Evolutionary conservation across 2,329 filamentous ascomycete genomes (phyloP).

Genomic region (Colletotrichum cordylinicola): DNA sequence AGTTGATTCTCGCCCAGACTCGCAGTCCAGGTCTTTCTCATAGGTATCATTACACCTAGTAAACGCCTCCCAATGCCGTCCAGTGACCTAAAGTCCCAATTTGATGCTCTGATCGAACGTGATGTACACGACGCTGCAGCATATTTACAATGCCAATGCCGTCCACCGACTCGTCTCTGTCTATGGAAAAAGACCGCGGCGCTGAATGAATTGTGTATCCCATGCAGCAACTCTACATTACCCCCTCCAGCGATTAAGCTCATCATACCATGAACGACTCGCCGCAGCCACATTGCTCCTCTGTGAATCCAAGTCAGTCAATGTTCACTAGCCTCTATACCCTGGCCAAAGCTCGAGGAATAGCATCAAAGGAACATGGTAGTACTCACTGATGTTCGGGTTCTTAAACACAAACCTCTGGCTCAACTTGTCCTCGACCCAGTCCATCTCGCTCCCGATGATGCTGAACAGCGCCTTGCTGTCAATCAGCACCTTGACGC

Average conservation of each 20-base stretch:
- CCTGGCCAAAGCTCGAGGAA: rapidly evolving
- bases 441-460: slow-evolving; percentile 99
- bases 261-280: slow-evolving; percentile 88
- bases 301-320: slow-evolving; percentile 53
- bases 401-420: slow-evolving; percentile 94
- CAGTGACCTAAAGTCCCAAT: not conserved
- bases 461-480: slow-evolving; percentile 98
- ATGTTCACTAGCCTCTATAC: not conserved
- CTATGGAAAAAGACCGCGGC: not conserved
- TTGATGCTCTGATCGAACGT: not conserved
- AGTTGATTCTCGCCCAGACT: not conserved
- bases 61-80: slow-evolving; percentile 21
- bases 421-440: slow-evolving; percentile 94
- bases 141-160: not conserved
- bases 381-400: slow-evolving; percentile 92
- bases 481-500: slow-evolving; percentile 93
- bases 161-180: not conserved
- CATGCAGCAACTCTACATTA: not conserved
- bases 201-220: not conserved
- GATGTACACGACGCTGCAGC: slow-evolving; percentile 15
- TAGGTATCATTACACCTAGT: slow-evolving; percentile 21
- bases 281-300: slow-evolving; percentile 94
- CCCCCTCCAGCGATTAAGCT: not conserved
- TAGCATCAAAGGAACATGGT: not conserved
- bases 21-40: not conserved